A percentile compares a stretch with the other conserved stretches of the same genome.
These are phyloP conservation scores for Magnolia changhungtana DNA, from an alignment of 164 flowering plant species.

Conservation along the genomic window DNA sequence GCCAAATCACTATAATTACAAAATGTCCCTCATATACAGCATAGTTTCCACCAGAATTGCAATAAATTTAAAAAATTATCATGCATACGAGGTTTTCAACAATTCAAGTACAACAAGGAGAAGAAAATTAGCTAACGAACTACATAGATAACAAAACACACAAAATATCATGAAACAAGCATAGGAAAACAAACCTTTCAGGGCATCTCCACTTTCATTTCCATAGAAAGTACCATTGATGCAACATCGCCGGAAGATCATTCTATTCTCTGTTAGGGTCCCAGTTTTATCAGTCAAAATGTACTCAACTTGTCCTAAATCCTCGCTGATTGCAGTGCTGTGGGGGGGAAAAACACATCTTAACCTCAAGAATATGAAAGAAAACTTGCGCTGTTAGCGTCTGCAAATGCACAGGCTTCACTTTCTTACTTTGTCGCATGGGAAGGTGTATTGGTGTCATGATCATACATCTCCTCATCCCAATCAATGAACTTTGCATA, in stretches of 20 bases:
- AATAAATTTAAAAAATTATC: too few species aligned
- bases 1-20: neutral
- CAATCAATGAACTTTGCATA: conserved; percentile 98
- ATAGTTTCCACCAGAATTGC: too few species aligned
- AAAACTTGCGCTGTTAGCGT: conserved; percentile 4
- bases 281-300: conserved; percentile 99
- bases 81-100: neutral
- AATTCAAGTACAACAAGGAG: neutral
- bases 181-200: conserved; percentile 60
- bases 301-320: conserved; percentile 98
- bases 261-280: conserved; percentile 90
- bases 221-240: conserved; percentile 76
- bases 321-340: conserved; percentile 99
- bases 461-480: conserved; percentile 89
- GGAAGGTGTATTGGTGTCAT: conserved; percentile 66
- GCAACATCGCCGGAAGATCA: conserved; percentile 94
- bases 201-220: conserved; percentile 86
- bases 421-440: conserved; percentile 87
- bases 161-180: neutral
- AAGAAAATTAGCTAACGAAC: neutral
- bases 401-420: conserved; percentile 2
- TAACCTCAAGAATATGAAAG: conserved; percentile 15
- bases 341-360: conserved; percentile 34
- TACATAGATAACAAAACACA: neutral
- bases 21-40: too few species aligned